Conservation (phyloP, 164 flowering plant genomes). For the Warburgia ugandensis region DNA sequence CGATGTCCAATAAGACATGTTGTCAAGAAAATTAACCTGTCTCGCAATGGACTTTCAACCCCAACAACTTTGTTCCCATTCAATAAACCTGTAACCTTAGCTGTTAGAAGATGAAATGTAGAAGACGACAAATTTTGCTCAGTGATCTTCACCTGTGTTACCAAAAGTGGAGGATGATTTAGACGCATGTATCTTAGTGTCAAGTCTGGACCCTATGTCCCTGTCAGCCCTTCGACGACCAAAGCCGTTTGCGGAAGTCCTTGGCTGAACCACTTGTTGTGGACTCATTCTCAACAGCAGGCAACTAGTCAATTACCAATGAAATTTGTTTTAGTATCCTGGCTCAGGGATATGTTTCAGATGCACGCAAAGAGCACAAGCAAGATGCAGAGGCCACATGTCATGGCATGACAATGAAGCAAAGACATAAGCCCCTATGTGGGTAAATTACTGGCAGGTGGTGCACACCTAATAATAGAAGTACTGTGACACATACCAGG, state of each 20-base stretch:
- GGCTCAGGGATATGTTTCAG: too few species aligned
- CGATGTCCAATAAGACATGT: conserved; percentile 81
- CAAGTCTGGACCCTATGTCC: conserved; percentile 48
- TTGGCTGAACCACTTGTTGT: conserved; percentile 55
- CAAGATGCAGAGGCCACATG: too few species aligned
- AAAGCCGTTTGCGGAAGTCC: conserved; percentile 63
- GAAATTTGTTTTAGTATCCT: too few species aligned
- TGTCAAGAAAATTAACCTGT: conserved; percentile 61
- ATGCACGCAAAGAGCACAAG: too few species aligned
- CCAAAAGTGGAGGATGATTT: conserved; percentile 38
- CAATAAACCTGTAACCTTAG: conserved; percentile 24
- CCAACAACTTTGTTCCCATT: conserved; percentile 40
- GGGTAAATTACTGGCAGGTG: too few species aligned
- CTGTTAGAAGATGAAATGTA: conserved; percentile 3
- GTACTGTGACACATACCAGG: too few species aligned
- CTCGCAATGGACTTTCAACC: conserved; percentile 49
- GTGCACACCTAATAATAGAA: too few species aligned
- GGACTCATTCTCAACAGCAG: conserved; percentile 44
- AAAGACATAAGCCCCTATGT: too few species aligned
- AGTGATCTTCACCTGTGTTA: conserved; percentile 35
- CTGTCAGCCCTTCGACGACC: conserved; percentile 61
- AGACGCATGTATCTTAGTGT: conserved; percentile 45
- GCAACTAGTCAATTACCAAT: too few species aligned
- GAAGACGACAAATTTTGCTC: not conserved
- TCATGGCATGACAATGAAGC: too few species aligned